Conservation (phyloP, 768 basidiomycete genomes). For the Boletus insuetus region DNA sequence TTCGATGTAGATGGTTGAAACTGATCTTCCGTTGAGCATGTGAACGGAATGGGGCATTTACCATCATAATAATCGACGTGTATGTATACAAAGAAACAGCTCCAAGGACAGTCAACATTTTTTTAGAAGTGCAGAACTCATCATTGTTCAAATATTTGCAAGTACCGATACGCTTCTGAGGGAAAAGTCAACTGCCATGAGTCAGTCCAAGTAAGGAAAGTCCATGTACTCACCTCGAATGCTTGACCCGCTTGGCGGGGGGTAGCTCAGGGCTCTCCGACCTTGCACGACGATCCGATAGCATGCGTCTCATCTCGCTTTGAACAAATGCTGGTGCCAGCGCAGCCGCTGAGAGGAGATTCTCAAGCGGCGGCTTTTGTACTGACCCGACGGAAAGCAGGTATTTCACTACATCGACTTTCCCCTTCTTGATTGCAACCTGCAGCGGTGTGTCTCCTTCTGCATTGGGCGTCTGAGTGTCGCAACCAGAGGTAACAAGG, state of each 20-base stretch:
- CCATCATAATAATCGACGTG: not conserved
- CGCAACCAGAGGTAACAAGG: not conserved
- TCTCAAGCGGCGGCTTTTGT: not conserved
- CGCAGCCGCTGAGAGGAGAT: not conserved
- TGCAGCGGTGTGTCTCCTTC: not conserved
- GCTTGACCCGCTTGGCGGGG: not conserved
- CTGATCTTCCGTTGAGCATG: too few species aligned
- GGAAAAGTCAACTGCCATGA: not conserved
- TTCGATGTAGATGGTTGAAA: too few species aligned
- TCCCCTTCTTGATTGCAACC: not conserved
- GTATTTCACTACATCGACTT: not conserved
- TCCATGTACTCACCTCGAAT: not conserved
- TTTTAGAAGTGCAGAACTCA: too few species aligned
- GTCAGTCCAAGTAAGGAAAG: not conserved
- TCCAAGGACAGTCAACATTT: too few species aligned
- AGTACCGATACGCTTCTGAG: too few species aligned
- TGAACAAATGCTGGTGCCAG: not conserved
- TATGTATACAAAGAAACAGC: not conserved
- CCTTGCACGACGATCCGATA: not conserved
- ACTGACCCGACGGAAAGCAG: not conserved
- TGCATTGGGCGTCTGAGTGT: not conserved
- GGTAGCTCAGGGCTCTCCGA: not conserved
- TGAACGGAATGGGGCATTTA: too few species aligned
- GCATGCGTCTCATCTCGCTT: not conserved
- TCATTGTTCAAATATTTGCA: too few species aligned